Percentiles rank a stretch among this genome's conserved stretches.
Conservation (phyloP, 371 early-diverging fungal genomes). For the Dinochytrium kinnereticum region DNA sequence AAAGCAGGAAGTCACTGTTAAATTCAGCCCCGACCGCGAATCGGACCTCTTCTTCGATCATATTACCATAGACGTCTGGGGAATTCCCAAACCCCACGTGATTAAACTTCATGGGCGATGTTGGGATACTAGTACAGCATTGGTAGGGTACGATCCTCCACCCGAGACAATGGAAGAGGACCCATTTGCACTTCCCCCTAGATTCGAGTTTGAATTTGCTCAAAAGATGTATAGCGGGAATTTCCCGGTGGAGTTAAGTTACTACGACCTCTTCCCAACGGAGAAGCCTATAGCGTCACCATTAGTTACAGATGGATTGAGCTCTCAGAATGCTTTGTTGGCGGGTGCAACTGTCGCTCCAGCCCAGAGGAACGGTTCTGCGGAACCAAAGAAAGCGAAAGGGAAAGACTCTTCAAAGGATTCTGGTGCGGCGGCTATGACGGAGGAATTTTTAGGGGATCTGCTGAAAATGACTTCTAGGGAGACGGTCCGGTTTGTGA, state of each 20-base stretch:
- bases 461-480: constrained; percentile 23
- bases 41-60: constrained; percentile 39
- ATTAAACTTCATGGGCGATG: constrained; percentile 37
- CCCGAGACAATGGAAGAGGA: constrained; percentile 15
- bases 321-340: not conserved
- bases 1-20: constrained; percentile 35
- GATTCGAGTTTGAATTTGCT: constrained; percentile 33
- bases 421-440: not conserved
- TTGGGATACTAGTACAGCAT: constrained; percentile 41
- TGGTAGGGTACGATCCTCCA: constrained; percentile 43
- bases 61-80: constrained; percentile 23
- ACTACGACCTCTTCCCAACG: not conserved
- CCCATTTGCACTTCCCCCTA: constrained; percentile 2
- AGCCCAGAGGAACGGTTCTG: not conserved
- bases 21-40: constrained; percentile 43
- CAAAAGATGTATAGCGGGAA: constrained; percentile 21
- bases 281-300: not conserved
- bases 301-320: not conserved
- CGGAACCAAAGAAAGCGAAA: not conserved
- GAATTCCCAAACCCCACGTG: not conserved
- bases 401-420: constrained; percentile 4
- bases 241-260: constrained; percentile 4
- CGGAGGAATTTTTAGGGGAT: constrained; percentile 35
- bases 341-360: not conserved
- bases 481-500: constrained; percentile 26